Evolutionary conservation across 352 stramenopile species (phyloP).

Genomic region (Pythium chondricola): DNA sequence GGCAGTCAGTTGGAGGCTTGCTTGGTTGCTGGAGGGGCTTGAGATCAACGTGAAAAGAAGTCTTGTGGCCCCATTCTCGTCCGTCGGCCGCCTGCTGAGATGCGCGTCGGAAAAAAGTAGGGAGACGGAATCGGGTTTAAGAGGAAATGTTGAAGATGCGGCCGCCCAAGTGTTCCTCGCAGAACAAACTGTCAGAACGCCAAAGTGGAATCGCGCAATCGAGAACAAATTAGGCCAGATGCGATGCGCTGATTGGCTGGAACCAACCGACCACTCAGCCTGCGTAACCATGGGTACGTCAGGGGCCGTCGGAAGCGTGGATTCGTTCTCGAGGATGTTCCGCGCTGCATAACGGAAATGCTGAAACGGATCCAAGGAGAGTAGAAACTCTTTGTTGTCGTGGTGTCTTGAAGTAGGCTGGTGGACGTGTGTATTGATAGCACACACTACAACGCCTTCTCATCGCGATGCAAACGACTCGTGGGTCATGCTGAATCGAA

Average conservation of each 20-base stretch:
- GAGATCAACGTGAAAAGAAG: too few species aligned
- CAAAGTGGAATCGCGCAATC: not conserved
- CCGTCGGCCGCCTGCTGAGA: too few species aligned
- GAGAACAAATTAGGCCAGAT: conserved; percentile 6
- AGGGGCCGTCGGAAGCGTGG: too few species aligned
- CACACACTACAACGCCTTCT: too few species aligned
- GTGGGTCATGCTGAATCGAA: too few species aligned
- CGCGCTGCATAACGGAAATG: too few species aligned
- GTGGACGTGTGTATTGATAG: too few species aligned
- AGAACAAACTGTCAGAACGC: not conserved
- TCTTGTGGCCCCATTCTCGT: not conserved
- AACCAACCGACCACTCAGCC: not conserved
- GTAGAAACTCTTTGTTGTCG: too few species aligned
- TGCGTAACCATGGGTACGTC: not conserved
- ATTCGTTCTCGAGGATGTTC: too few species aligned
- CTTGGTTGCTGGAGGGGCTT: not conserved
- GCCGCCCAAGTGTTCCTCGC: conserved; percentile 8
- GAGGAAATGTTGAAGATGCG: conserved; percentile 20
- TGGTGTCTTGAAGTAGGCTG: too few species aligned
- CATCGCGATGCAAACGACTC: too few species aligned
- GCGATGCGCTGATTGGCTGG: not conserved
- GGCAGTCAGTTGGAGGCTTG: not conserved
- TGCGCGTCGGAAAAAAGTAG: conserved; percentile 8
- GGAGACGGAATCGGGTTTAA: conserved; percentile 10
- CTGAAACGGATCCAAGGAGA: too few species aligned